Evolutionary conservation across 2,329 filamentous ascomycete genomes (phyloP), one percentile per base, ranked within the genome.

Genomic region (Scopulariopsis brevicaulis): DNA sequence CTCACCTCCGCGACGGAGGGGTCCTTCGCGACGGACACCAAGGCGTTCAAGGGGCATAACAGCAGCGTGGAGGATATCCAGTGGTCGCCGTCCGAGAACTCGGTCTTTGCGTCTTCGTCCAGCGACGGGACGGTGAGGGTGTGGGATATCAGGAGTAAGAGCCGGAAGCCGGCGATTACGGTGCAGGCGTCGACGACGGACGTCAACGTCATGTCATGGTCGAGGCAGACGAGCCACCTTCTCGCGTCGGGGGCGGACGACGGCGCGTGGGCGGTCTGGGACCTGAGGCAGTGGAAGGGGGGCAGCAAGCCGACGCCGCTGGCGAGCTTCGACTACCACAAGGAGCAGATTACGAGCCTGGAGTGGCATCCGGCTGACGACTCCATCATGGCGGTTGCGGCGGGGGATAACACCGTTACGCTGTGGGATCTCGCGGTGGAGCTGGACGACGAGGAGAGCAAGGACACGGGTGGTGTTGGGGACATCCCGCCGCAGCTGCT

Each of bases 291-390:
- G 71, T 97, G 93, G 93, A 96, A 96, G 76, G 69, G 76, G 35
- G 74, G 74, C 7, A 73, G 79, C 64, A 81, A 78, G 74, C 86
- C 88, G 6, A 85, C 85, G 54, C 89, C 94, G 1, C 89, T 97
- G n/a, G 94, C 94, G 3, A 88, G 87, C 65, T 99, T 97, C 74
- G 81, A 85, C 67, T 97, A 96, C 78, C 92, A 99, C 79, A 93
- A 90, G 72, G 90, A 96, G 72, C 94, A 96, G 65, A 90, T 99
- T 66, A 99, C 94, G 7, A 90, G 87, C 64, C 82, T 99, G 46
- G 92, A 97, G 75, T 99, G 94, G 93, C 93, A 97, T 72, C 93
- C 94, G 2, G 93, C 90, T 1, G 94, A 99, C 67, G 93, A 99
- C 77, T 95, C 89, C 69, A 95, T 97, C 66, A 84, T 99, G 18